Base-by-base conservation (phyloP, 345 rosid genomes). In the Citrus inodora region DNA sequence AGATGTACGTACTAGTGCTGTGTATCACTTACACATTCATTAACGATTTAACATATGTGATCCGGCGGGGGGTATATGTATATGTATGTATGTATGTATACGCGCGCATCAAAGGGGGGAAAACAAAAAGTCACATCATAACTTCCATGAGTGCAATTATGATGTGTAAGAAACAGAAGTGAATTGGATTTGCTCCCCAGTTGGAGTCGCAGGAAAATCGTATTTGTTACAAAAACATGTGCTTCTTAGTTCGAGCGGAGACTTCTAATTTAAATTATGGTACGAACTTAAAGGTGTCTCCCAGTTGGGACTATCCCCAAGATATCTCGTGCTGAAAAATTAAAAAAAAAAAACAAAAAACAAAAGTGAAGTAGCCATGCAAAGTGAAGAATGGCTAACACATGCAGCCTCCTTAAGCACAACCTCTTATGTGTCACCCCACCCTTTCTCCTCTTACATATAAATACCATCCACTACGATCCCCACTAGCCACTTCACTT, bases 341-440 rank as follows among this genome's bases (percentile, higher is more conserved):
- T 25, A 25, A 0, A 25, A 25, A 25, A 25, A 25, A 25, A 25
- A 25, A 25, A n/a, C n/a, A n/a, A 25, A 25, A 32, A 22, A 10
- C 6, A 7, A 32, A 35, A 21, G 27, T 22, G 53, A 68, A 21
- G 70, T 27, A 28, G 56, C 83, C 94, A 85, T 89, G 92, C 90
- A 87, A 67, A 80, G n/a, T 24, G 86, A 83, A 79, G 75, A 69
- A 79, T 85, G 86, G 79, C 86, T 27, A 4, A 38, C 56, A 51
- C 56, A 51, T 4, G 56, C 22, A 51, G 9, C 46, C 71, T 3
- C 38, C 84, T 76, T 77, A 38, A 79, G 71, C 56, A 25, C 59
- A 32, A 13, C 42, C 35, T 33, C 83, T 56, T 76, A 58, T 51
- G 79, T 55, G 80, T 78, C 83, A 37, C 42, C 38, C 63, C 9